Base-by-base conservation (phyloP, 306 rosid genomes). In the Vigna unguiculata region DNA sequence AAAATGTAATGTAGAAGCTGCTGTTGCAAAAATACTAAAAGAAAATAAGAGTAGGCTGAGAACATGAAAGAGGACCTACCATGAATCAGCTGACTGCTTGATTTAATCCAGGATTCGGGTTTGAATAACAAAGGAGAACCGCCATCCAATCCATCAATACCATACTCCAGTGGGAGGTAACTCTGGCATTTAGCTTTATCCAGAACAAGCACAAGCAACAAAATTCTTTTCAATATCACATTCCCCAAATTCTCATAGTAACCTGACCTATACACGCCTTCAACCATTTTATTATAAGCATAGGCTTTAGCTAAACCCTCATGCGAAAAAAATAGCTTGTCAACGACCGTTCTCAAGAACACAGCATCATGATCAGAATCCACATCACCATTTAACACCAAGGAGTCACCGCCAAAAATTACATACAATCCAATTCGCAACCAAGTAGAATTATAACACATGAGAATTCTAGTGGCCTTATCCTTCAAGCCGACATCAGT, bases 111-210 rank as follows among this genome's bases (percentile, higher is more conserved):
- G 19, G 91, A 90, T 41, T 85, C 88, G 63, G 70, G 80, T 19
- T 64, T 78, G 78, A 94, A 94, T 78, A 94, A 81, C 30, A 89
- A 89, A 76, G 98, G 98, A 54, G 98, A 94, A 76, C 98, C 98
- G 73, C 97, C 97, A 81, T 94, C 98, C 58, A 92, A 34, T 59
- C 98, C 98, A 81, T 94, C 98, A 74, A 94, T 85, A 36, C 97
- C 98, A 80, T 94, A 92, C 82, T 90, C 87, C 20, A 86, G 85
- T 24, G 96, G 87, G 75, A 94, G 96, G 75, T 83, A 84, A 87
- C 91, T 92, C 86, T 89, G 95, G 81, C 81, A 84, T 84, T 92
- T 94, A 47, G 90, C 90, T 86, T 87, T 90, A 89, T 94, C 98
- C 46, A 94, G 88, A 54, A 90, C 45, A 74, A 94, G 86, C 84